A percentile compares a stretch with the other conserved stretches of the same genome.
Evolutionary conservation across 176 grass and related monocot species (phyloP).

Genomic region (Rhipidocladum racemiflorum): DNA sequence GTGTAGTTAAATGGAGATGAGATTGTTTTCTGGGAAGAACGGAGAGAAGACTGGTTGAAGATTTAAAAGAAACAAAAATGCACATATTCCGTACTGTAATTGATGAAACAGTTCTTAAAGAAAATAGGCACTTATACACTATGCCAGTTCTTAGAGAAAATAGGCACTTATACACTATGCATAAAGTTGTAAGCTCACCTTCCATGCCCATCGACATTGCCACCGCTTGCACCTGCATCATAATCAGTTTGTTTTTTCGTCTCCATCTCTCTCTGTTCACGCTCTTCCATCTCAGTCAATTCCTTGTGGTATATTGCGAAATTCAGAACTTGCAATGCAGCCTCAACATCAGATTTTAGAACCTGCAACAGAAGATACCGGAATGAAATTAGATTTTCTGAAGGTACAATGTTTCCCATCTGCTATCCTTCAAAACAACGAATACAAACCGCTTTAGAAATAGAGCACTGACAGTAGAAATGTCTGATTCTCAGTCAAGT

Average conservation of each 20-base stretch:
- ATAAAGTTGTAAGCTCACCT: conserved; percentile 40
- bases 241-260: conserved; percentile 79
- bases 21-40: background rate
- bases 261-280: conserved; percentile 77
- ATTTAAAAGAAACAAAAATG: background rate
- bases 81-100: background rate
- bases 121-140: background rate
- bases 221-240: conserved; percentile 53
- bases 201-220: conserved; percentile 42
- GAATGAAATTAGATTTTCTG: background rate
- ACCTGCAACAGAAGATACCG: conserved; percentile 47
- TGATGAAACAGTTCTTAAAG: background rate
- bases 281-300: conserved; percentile 93
- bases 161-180: background rate
- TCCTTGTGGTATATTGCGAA: conserved; percentile 98
- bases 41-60: background rate
- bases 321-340: conserved; percentile 90
- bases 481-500: background rate
- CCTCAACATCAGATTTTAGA: conserved; percentile 80
- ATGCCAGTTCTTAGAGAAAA: background rate
- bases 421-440: conserved; percentile 10
- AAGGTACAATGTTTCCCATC: background rate
- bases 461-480: background rate
- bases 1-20: background rate
- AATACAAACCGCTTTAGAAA: background rate